Base-by-base conservation (phyloP, 202 grass and related monocot genomes). In the Brachypodium distachyon region DNA sequence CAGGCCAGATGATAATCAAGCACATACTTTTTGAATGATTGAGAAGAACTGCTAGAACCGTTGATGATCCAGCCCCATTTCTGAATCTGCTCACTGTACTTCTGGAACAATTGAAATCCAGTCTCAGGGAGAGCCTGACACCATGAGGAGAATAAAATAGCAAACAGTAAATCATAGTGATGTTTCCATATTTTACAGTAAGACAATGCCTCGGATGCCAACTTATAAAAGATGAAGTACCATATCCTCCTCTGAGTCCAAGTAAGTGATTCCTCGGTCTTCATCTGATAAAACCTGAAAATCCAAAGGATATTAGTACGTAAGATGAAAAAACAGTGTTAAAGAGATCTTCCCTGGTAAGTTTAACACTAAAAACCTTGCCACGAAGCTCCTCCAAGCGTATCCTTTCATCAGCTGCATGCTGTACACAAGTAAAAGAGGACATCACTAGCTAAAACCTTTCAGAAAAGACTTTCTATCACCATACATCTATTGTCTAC, bases 401-500 rank as follows among this genome's bases (percentile, higher is more conserved):
- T 83, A 98, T 98, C 65, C 95, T 94, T 85, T 98, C 91, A 79
- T 98, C 95, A 71, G 95, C 95, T 51, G 95, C 95, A 72, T 98
- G 95, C 95, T 98, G 86, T 61, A 90, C 62, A 81, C 49, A 2
- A 84, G 67, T 82, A 62, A 78, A 58, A 84, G 33, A 77, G 48
- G 12, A 67, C 28, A 19, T 67, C 40, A 78, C 16, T 73, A 51
- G 12, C n/a, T 78, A 71, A 73, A 70, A 73, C 78, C 41, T 78
- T 60, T 43, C 37, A 23, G 47, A 74, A n/a, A 51, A 67, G 36
- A 52, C 27, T 34, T 70, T 76, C 48, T 66, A 31, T 43, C 32
- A 81, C 13, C 36, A 67, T 23, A 61, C 53, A 84, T 55, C 12
- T 40, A 79, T 63, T 44, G 33, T 29, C 72, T 48, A 77, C 27